Percentiles rank a stretch among this genome's conserved stretches.
Evolutionary conservation across 2,329 filamentous ascomycete species (phyloP).

Genomic region (Trichoderma breve): DNA sequence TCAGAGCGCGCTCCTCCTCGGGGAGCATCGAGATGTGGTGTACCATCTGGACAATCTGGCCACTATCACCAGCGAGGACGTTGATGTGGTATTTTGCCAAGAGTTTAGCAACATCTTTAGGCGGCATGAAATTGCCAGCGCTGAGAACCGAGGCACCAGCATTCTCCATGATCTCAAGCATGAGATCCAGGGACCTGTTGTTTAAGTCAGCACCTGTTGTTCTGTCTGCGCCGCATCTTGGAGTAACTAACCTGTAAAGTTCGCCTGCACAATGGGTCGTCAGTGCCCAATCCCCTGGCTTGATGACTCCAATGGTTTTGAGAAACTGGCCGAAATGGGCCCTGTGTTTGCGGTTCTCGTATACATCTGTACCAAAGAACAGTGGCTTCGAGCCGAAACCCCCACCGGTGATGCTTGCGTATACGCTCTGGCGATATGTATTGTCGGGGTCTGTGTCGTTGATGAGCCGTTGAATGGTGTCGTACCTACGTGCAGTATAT

Average conservation of each 20-base stretch:
- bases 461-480: conserved; percentile 35
- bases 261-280: conserved; percentile 36
- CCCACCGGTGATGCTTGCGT: conserved; percentile 43
- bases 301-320: conserved; percentile 30
- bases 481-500: conserved; percentile 30
- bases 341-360: conserved; percentile 43
- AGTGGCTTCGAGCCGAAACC: conserved; percentile 34
- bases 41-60: conserved; percentile 38
- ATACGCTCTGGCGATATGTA: conserved; percentile 38
- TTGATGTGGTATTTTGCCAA: conserved; percentile 37
- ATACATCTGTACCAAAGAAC: conserved; percentile 40
- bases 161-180: conserved; percentile 40
- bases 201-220: neutral
- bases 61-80: conserved; percentile 38
- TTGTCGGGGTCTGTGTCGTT: conserved; percentile 35
- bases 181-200: conserved; percentile 40
- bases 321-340: conserved; percentile 35
- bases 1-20: conserved; percentile 15
- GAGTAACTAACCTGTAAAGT: conserved; percentile 37
- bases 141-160: conserved; percentile 40
- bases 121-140: conserved; percentile 33
- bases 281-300: conserved; percentile 39
- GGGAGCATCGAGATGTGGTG: conserved; percentile 36
- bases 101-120: conserved; percentile 28
- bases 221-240: neutral